Conservation (phyloP, 2,329 filamentous ascomycete genomes). For the Rachicladosporium sp. region DNA sequence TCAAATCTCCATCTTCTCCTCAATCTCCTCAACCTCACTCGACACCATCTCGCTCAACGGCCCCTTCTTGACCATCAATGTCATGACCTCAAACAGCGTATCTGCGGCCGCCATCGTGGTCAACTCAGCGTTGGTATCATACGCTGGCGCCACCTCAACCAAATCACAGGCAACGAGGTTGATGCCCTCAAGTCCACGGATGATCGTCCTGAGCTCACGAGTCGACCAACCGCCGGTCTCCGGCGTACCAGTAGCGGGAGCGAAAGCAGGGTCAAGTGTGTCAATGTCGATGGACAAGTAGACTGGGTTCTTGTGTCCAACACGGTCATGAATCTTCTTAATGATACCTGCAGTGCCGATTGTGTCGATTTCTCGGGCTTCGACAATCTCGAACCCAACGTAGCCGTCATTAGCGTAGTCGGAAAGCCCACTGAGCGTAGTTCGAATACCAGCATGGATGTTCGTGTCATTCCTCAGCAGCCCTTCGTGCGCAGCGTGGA, state of each 20-base stretch:
- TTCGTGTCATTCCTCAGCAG: constrained; percentile 70
- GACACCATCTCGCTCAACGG: constrained; percentile 39
- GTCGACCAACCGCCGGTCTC: constrained; percentile 69
- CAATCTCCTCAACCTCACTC: constrained; percentile 15
- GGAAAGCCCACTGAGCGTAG: constrained; percentile 62
- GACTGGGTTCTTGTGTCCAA: constrained; percentile 58
- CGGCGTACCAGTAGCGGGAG: constrained; percentile 61
- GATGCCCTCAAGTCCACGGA: constrained; percentile 55
- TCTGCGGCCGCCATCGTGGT: constrained; percentile 66
- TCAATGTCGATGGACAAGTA: constrained; percentile 83
- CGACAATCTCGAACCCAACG: constrained; percentile 71
- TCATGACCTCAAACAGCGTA: constrained; percentile 66
- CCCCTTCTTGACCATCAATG: constrained; percentile 69
- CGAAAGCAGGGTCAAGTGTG: constrained; percentile 73
- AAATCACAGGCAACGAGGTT: constrained; percentile 61
- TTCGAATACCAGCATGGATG: constrained; percentile 79
- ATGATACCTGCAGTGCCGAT: constrained; percentile 61
- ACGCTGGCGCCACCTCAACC: constrained; percentile 61
- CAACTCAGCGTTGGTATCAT: constrained; percentile 59
- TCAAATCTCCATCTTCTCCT: constrained; percentile 13
- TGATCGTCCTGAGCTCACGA: constrained; percentile 58
- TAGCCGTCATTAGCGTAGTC: constrained; percentile 82
- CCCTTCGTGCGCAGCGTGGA: constrained; percentile 66
- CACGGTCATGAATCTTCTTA: constrained; percentile 60
- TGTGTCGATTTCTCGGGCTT: constrained; percentile 58